Evolutionary conservation across 495 filamentous ascomycete species (phyloP), one percentile per base, ranked within the genome.

Genomic region (Hyaloscypha hepaticicola): DNA sequence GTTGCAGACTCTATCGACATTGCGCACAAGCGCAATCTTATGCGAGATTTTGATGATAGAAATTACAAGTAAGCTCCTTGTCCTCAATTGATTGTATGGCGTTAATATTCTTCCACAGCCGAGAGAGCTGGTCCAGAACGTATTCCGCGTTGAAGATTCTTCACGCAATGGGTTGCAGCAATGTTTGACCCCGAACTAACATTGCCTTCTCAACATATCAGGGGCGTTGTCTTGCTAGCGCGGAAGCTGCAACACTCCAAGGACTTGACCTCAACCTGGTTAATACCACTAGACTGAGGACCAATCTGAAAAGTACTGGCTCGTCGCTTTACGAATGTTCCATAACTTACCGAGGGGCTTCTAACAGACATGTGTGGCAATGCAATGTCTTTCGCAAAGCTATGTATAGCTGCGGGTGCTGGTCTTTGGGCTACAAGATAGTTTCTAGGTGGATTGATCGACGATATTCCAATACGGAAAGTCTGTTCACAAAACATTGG

Each of bases 301-400:
- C n/a, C n/a, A n/a, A n/a, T n/a, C n/a, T n/a, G n/a, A n/a, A n/a
- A n/a, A n/a, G n/a, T n/a, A n/a, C n/a, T n/a, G n/a, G n/a, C n/a
- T n/a, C n/a, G n/a, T n/a, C n/a, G n/a, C n/a, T n/a, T n/a, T n/a
- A n/a, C n/a, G n/a, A n/a, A n/a, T n/a, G n/a, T n/a, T n/a, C n/a
- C n/a, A n/a, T n/a, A n/a, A n/a, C n/a, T n/a, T n/a, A 83, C 79
- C 0, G 81, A 90, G 45, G 76, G 77, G 11, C 79, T 95, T 28
- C 77, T 92, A 8, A 85, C 87, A 58, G 84, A 93, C 63, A 78
- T 96, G 6, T 90, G 89, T 3, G 92, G 92, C 0, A 96, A 96
- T 71, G 92, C 92, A 0, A 96, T 96, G 92, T 83, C 83, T n/a
- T n/a, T n/a, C n/a, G n/a, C n/a, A n/a, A n/a, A n/a, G n/a, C n/a